Evolutionary conservation across 2,329 filamentous ascomycete species (phyloP).

Genomic region (Xylariaceae sp.): DNA sequence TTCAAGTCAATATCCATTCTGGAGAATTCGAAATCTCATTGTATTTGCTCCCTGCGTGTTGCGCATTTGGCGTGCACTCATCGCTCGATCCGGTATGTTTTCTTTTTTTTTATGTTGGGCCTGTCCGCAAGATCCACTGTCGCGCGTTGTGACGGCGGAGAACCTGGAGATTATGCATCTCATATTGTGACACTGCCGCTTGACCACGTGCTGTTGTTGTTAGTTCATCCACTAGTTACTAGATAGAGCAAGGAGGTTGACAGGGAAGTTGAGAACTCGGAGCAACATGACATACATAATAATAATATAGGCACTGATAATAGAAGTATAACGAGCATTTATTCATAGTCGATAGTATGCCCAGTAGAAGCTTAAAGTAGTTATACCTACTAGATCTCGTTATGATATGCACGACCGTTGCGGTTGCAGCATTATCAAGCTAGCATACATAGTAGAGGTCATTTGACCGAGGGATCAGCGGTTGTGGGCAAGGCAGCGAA

Average conservation of each 20-base stretch:
- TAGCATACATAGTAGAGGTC: conserved; percentile 9
- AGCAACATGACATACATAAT: neutral
- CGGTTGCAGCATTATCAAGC: too few species aligned
- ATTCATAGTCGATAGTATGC: neutral
- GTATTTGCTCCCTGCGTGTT: too few species aligned
- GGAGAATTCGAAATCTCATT: too few species aligned
- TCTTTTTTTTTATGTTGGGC: conserved; percentile 3
- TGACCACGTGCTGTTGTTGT: conserved; percentile 26
- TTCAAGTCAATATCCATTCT: too few species aligned
- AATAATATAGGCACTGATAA: too few species aligned
- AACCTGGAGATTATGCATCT: conserved; percentile 20
- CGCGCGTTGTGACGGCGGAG: conserved; percentile 19
- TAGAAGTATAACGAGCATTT: too few species aligned
- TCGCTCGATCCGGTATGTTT: neutral
- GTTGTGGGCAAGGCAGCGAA: conserved; percentile 13
- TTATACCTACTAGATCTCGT: too few species aligned
- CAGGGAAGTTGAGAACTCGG: neutral
- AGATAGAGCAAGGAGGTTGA: neutral
- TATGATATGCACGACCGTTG: too few species aligned
- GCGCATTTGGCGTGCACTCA: too few species aligned
- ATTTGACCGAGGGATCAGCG: conserved; percentile 1
- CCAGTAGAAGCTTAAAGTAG: neutral
- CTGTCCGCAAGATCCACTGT: conserved; percentile 22
- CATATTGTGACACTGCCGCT: conserved; percentile 24
- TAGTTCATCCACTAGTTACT: conserved; percentile 13